A percentile compares a stretch with the other conserved stretches of the same genome.
These are phyloP conservation scores for Lipomyces chichibuensis DNA, from an alignment of 805 yeast species.

Conservation along the genomic window DNA sequence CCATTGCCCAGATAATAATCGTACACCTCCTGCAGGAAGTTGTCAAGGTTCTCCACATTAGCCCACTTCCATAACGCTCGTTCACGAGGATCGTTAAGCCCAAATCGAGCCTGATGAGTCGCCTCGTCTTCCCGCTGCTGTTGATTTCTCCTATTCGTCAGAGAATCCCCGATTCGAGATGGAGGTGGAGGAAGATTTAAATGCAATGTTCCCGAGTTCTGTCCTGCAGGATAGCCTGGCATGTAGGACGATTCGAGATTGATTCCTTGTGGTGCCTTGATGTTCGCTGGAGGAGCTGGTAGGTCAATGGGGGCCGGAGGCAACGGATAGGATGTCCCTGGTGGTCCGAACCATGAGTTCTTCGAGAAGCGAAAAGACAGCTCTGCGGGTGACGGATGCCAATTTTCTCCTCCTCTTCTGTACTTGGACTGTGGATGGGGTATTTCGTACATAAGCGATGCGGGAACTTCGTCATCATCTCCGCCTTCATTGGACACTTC, in stretches of 20 bases:
- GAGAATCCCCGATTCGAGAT: conserved; percentile 21
- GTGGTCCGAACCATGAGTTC: conserved; percentile 29
- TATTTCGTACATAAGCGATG: conserved; percentile 29
- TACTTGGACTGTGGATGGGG: conserved; percentile 8
- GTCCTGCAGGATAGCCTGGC: conserved; percentile 10
- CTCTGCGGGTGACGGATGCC: conserved; percentile 33
- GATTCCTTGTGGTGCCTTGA: conserved; percentile 30
- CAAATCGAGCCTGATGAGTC: conserved; percentile 43
- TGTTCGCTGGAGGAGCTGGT: conserved; percentile 34
- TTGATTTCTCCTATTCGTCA: conserved; percentile 1
- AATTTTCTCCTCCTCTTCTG: conserved; percentile 21
- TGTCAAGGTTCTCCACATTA: conserved; percentile 87
- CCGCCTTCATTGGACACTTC: conserved; percentile 5
- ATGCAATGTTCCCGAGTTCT: not conserved
- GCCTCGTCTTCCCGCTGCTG: conserved; percentile 9
- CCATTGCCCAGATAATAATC: conserved; percentile 87
- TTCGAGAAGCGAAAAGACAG: conserved; percentile 31
- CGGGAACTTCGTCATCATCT: conserved; percentile 31
- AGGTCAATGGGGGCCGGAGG: conserved; percentile 32
- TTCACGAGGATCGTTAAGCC: conserved; percentile 63
- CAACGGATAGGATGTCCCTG: conserved; percentile 33
- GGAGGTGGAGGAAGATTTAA: conserved; percentile 32
- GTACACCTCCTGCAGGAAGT: conserved; percentile 79
- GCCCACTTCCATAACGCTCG: conserved; percentile 96
- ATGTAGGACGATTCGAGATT: conserved; percentile 31